A percentile compares a stretch with the other conserved stretches of the same genome.
These are phyloP conservation scores for Dicorynia guianensis DNA, from an alignment of 306 rosid species.

Conservation along the genomic window DNA sequence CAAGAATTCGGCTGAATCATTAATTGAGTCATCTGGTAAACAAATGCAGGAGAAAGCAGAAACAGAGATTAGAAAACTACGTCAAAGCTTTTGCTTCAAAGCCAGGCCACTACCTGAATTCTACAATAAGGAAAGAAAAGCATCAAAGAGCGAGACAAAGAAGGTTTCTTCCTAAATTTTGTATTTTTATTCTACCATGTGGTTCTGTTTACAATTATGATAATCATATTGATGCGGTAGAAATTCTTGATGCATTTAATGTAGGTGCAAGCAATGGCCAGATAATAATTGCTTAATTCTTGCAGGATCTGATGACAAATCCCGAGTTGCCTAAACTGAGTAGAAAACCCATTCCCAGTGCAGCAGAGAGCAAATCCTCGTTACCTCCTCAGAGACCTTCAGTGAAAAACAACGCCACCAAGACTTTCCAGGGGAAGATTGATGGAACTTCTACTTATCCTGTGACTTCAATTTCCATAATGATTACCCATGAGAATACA, in stretches of 20 bases:
- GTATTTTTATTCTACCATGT: not conserved
- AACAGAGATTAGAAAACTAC: conserved; percentile 69
- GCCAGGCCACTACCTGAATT: conserved; percentile 96
- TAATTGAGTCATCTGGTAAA: not conserved
- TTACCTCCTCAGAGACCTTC: conserved; percentile 52
- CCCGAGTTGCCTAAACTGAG: conserved; percentile 54
- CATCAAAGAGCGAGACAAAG: conserved; percentile 51
- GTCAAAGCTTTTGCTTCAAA: conserved; percentile 87
- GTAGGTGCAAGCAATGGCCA: too few species aligned
- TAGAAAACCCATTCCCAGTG: conserved; percentile 47
- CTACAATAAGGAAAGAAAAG: conserved; percentile 74
- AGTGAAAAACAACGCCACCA: conserved; percentile 54
- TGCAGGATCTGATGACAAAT: conserved; percentile 57
- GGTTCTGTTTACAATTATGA: not conserved
- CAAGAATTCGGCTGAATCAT: conserved; percentile 2
- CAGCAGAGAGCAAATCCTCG: conserved; percentile 47
- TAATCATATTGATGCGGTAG: not conserved
- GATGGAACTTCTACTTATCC: conserved; percentile 50
- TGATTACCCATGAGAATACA: conserved; percentile 64
- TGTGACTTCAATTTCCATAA: conserved; percentile 52
- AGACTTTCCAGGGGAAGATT: conserved; percentile 51
- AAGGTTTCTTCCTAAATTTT: conserved; percentile 45
- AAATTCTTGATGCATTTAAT: too few species aligned
- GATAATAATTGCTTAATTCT: not conserved
- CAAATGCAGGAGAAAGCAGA: conserved; percentile 79